A percentile compares a stretch with the other conserved stretches of the same genome.
phyloP scores from a whole-genome alignment of 129 eudicot species.

The Centaurea solstitialis region DNA sequence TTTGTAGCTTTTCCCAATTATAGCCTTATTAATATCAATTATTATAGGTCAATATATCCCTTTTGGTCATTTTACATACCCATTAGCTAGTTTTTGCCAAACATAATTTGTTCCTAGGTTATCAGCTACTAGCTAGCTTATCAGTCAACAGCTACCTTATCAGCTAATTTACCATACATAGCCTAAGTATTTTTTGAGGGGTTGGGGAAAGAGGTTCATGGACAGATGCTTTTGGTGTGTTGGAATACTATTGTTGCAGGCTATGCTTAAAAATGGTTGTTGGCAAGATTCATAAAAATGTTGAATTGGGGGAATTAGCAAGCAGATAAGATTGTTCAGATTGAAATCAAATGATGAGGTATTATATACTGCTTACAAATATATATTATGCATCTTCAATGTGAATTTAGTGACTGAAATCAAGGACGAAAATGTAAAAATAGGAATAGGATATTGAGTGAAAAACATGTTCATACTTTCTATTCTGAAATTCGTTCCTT shows the following conservation, averaged over 20 bases:
- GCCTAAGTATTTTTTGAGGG: constrained; percentile 71
- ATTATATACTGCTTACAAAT: constrained; percentile 81
- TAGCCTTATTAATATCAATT: too few species aligned
- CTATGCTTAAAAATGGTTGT: constrained; percentile 77
- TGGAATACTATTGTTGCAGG: constrained; percentile 89
- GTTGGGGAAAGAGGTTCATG: constrained; percentile 80
- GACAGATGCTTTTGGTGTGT: constrained; percentile 57
- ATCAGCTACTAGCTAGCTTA: too few species aligned
- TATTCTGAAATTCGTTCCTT: too few species aligned
- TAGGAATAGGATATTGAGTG: too few species aligned
- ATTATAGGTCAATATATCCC: too few species aligned
- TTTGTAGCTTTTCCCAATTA: too few species aligned
- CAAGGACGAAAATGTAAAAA: constrained; percentile 62
- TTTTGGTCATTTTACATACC: too few species aligned
- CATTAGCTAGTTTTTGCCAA: too few species aligned
- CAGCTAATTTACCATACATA: too few species aligned
- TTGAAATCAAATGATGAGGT: constrained; percentile 77
- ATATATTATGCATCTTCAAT: constrained; percentile 63
- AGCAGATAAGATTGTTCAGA: constrained; percentile 49
- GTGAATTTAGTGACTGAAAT: constrained; percentile 84
- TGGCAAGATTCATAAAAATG: constrained; percentile 88
- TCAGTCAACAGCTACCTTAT: too few species aligned
- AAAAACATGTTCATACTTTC: too few species aligned
- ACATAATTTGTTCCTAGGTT: too few species aligned
- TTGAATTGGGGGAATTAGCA: neutral